Conservation (phyloP, 805 yeast genomes). For the Starmerella stigmatis region DNA sequence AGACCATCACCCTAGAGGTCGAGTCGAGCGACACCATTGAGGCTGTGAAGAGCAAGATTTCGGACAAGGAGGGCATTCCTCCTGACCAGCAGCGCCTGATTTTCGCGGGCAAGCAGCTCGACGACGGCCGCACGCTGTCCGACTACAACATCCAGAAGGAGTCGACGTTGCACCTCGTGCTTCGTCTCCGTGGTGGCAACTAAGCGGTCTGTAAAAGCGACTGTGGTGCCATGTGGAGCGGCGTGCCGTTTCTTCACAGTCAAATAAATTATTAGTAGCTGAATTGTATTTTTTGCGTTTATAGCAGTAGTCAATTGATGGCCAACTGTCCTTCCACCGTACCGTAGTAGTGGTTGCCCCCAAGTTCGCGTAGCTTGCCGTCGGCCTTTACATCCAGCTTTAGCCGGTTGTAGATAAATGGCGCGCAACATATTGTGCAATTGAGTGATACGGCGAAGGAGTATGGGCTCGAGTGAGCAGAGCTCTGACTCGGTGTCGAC, state of each 20-base stretch:
- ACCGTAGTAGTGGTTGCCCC: neutral
- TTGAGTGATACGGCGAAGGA: no score
- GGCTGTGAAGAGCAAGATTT: constrained; percentile 86
- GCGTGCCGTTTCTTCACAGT: neutral
- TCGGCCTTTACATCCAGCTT: neutral
- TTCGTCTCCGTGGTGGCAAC: constrained; percentile 81
- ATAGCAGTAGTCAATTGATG: constrained; percentile 4
- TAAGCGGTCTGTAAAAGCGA: constrained; percentile 4
- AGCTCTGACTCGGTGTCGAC: no score
- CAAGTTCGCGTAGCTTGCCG: neutral
- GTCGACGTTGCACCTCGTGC: constrained; percentile 70
- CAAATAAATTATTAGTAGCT: neutral
- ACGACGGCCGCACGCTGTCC: constrained; percentile 86
- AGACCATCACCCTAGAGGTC: constrained; percentile 77
- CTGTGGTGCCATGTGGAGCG: neutral
- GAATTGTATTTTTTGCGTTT: neutral
- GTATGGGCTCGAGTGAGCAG: no score
- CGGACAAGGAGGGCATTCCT: constrained; percentile 92
- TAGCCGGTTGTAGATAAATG: no score
- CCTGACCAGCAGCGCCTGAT: constrained; percentile 93
- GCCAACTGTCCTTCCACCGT: neutral
- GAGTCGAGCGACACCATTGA: constrained; percentile 92
- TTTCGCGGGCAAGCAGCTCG: constrained; percentile 92
- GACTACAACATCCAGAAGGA: constrained; percentile 94
- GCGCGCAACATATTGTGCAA: no score